phyloP scores from a whole-genome alignment of 331 rosid genomes.

The Telfairia occidentalis region DNA sequence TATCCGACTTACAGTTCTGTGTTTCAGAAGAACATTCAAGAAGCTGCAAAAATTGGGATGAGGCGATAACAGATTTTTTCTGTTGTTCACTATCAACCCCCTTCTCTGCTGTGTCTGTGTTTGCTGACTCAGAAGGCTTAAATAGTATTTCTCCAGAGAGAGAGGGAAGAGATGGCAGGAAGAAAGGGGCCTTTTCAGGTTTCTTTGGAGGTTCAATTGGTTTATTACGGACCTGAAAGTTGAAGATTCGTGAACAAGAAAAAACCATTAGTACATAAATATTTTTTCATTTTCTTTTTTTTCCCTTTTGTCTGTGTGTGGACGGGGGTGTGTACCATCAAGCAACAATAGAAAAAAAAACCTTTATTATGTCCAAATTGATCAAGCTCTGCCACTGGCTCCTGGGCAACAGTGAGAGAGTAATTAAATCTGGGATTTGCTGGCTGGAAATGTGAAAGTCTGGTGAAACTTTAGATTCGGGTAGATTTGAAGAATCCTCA shows the following conservation, averaged over 20 bases:
- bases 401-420: slow-evolving; percentile 81
- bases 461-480: slow-evolving; percentile 26
- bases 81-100: slow-evolving; percentile 20
- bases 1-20: slow-evolving; percentile 38
- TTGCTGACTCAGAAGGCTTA: slow-evolving; percentile 40
- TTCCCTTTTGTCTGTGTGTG: not conserved
- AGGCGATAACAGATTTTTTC: slow-evolving; percentile 23
- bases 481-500: slow-evolving; percentile 15
- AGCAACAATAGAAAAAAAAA: slow-evolving; percentile 20
- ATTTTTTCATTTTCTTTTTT: not conserved
- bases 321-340: slow-evolving; percentile 6
- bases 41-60: slow-evolving; percentile 47
- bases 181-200: slow-evolving; percentile 94
- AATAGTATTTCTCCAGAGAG: slow-evolving; percentile 86
- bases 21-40: slow-evolving; percentile 49
- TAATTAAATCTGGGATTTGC: slow-evolving; percentile 78
- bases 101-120: slow-evolving; percentile 25
- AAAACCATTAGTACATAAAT: slow-evolving; percentile 4
- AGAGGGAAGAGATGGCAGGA: slow-evolving; percentile 78
- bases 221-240: slow-evolving; percentile 72
- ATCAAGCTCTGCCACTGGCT: slow-evolving; percentile 96
- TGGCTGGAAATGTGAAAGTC: slow-evolving; percentile 26
- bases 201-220: slow-evolving; percentile 91
- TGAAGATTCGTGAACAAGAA: slow-evolving; percentile 10
- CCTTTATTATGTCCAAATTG: slow-evolving; percentile 86